These are phyloP conservation scores for Trichoderma atroviride DNA, from an alignment of 2,329 filamentous ascomycete genomes.

Conservation along the genomic window DNA sequence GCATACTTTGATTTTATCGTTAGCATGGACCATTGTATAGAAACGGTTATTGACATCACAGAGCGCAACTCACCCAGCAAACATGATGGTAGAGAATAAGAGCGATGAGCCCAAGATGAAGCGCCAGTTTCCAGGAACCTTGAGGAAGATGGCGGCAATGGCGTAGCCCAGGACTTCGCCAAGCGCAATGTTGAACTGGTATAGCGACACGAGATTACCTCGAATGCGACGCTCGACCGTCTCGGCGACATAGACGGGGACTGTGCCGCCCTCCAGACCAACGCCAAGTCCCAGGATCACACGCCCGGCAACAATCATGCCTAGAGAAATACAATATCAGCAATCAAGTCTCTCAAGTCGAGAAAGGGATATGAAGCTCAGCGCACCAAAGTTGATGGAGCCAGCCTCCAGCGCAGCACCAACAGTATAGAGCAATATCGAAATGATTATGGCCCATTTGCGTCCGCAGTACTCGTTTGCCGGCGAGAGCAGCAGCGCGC, in stretches of 20 bases:
- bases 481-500: slow-evolving; percentile 67
- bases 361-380: not conserved
- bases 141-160: slow-evolving; percentile 71
- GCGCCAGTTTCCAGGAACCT: slow-evolving; percentile 70
- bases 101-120: slow-evolving; percentile 74
- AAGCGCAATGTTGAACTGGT: slow-evolving; percentile 76
- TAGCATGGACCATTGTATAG: not conserved
- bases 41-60: slow-evolving; percentile 35
- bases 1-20: slow-evolving; percentile 54
- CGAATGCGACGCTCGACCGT: slow-evolving; percentile 67
- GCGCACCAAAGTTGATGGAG: slow-evolving; percentile 61
- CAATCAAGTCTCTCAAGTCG: not conserved
- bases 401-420: slow-evolving; percentile 70
- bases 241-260: slow-evolving; percentile 75
- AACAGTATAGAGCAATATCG: slow-evolving; percentile 69
- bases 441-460: slow-evolving; percentile 69
- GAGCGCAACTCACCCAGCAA: slow-evolving; percentile 47
- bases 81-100: slow-evolving; percentile 60
- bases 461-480: slow-evolving; percentile 69
- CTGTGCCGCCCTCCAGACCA: slow-evolving; percentile 73
- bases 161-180: slow-evolving; percentile 75
- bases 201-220: slow-evolving; percentile 73
- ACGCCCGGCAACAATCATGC: slow-evolving; percentile 70
- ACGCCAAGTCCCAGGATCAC: slow-evolving; percentile 72
- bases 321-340: slow-evolving; percentile 27